Conservation (phyloP, 176 grass and related monocot genomes). For the Ampelocalamus luodianensis region DNA sequence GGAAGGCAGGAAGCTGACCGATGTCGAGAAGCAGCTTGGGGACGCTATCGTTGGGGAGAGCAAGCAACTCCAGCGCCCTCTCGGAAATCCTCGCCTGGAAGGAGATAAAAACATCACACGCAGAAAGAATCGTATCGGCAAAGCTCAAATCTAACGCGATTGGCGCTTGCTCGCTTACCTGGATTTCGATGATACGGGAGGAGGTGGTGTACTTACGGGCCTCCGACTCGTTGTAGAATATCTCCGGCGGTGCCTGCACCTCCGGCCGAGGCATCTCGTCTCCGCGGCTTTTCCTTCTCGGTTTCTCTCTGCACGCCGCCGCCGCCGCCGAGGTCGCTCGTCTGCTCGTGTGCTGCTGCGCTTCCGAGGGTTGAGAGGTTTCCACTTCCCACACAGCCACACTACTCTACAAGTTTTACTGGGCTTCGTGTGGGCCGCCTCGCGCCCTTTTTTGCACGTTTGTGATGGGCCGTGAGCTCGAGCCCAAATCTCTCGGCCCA, state of each 20-base stretch:
- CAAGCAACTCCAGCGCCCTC: conserved; percentile 88
- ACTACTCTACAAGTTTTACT: not conserved
- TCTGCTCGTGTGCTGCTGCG: conserved; percentile 33
- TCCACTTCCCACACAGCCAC: not conserved
- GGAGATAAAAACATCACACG: not conserved
- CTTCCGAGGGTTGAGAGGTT: not conserved
- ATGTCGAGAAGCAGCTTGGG: conserved; percentile 91
- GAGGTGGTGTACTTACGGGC: conserved; percentile 97
- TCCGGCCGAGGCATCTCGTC: conserved; percentile 81
- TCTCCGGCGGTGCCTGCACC: conserved; percentile 90
- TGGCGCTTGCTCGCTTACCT: conserved; percentile 39
- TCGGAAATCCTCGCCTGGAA: conserved; percentile 85
- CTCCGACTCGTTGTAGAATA: conserved; percentile 95
- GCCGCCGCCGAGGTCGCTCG: conserved; percentile 25
- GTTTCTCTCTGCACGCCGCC: conserved; percentile 9
- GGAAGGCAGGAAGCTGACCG: conserved; percentile 46
- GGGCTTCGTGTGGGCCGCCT: not conserved
- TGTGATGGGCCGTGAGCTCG: not conserved
- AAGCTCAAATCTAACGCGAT: not conserved
- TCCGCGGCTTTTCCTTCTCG: not conserved
- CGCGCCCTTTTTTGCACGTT: not conserved
- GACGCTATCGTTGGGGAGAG: conserved; percentile 73
- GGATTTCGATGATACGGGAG: conserved; percentile 97
- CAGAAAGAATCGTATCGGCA: not conserved
- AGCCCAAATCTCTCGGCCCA: not conserved